A percentile compares a stretch with the other conserved stretches of the same genome.
These are phyloP conservation scores for Penicillium egyptiacum DNA, from an alignment of 495 filamentous ascomycete genomes.

Conservation along the genomic window DNA sequence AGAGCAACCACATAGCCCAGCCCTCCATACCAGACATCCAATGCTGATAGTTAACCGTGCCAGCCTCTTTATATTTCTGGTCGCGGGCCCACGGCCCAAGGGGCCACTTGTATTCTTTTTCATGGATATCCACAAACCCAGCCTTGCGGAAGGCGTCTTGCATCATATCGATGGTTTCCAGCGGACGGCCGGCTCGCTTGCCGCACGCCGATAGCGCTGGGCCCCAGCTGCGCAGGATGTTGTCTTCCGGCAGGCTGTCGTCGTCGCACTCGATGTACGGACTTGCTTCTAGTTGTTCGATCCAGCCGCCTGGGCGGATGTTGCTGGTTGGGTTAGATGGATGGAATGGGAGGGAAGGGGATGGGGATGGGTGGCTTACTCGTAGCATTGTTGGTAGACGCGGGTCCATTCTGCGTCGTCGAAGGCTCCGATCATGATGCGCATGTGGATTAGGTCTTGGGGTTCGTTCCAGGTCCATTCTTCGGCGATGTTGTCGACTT, in stretches of 20 bases:
- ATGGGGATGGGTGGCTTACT: conserved; percentile 16
- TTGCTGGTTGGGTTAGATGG: conserved; percentile 14
- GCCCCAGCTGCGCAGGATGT: conserved; percentile 26
- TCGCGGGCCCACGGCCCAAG: conserved; percentile 28
- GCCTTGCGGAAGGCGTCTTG: conserved; percentile 25
- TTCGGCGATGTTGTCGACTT: conserved; percentile 30
- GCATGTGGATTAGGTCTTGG: conserved; percentile 35
- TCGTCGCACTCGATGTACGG: conserved; percentile 45
- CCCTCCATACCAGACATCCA: conserved; percentile 30
- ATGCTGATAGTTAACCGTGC: conserved; percentile 21
- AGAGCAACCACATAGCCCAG: conserved; percentile 30
- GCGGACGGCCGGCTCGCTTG: conserved; percentile 18
- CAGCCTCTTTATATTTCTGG: conserved; percentile 24
- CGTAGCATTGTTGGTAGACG: conserved; percentile 31
- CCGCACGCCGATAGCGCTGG: conserved; percentile 19
- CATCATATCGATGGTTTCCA: conserved; percentile 21
- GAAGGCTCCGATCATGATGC: conserved; percentile 28
- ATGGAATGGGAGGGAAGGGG: not conserved
- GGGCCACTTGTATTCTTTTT: conserved; percentile 24
- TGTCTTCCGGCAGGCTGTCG: conserved; percentile 33
- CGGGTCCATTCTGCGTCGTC: conserved; percentile 25
- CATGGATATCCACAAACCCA: conserved; percentile 32
- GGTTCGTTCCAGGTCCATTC: conserved; percentile 33
- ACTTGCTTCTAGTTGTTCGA: conserved; percentile 53
- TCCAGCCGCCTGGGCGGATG: conserved; percentile 51